Evolutionary conservation across 1,139 yeast species (phyloP).

Genomic region (Hemisphaericaspora xylofermentans): DNA sequence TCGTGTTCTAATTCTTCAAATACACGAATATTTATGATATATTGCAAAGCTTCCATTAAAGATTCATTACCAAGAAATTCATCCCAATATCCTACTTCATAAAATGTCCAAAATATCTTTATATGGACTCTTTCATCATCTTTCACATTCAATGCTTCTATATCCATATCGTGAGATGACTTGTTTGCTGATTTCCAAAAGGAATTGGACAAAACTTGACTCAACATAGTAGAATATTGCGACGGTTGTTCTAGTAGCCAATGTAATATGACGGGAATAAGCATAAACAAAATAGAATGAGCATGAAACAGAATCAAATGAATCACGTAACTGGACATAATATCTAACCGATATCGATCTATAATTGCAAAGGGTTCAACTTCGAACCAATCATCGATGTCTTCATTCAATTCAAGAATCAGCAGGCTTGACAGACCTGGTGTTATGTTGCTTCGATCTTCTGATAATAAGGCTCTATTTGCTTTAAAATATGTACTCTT

Average conservation of each 20-base stretch:
- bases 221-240: constrained; percentile 13
- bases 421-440: not conserved
- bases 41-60: constrained; percentile 15
- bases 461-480: constrained; percentile 31
- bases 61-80: constrained; percentile 17
- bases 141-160: constrained; percentile 20
- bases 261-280: constrained; percentile 37
- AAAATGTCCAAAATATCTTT: constrained; percentile 29
- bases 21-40: constrained; percentile 14
- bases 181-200: constrained; percentile 26
- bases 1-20: constrained; percentile 7
- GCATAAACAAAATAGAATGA: constrained; percentile 27
- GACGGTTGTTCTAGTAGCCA: constrained; percentile 31
- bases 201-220: constrained; percentile 16
- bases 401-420: constrained; percentile 25
- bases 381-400: constrained; percentile 40
- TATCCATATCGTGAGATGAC: constrained; percentile 13
- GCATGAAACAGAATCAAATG: constrained; percentile 37
- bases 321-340: constrained; percentile 35
- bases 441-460: constrained; percentile 20
- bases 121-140: constrained; percentile 10
- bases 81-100: constrained; percentile 33
- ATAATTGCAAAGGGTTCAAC: constrained; percentile 29
- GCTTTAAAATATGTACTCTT: constrained; percentile 35
- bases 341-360: constrained; percentile 20